A percentile compares a stretch with the other conserved stretches of the same genome.
phyloP scores from a whole-genome alignment of 495 filamentous ascomycete genomes.

The Neohortaea acidophila region DNA sequence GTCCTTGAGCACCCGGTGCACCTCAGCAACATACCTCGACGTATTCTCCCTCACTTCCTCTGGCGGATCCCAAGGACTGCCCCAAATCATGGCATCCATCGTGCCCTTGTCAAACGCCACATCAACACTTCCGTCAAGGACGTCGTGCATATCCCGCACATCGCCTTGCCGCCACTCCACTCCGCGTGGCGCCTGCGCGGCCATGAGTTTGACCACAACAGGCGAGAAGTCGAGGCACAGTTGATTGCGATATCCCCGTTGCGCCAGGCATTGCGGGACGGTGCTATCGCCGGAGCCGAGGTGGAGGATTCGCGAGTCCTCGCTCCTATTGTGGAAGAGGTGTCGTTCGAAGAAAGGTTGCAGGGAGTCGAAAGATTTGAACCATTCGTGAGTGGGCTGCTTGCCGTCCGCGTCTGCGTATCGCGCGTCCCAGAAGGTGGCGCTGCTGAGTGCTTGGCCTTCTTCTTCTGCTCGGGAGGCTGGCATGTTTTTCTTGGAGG shows the following conservation, averaged over 20 bases:
- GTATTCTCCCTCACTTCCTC: constrained; percentile 38
- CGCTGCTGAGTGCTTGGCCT: constrained; percentile 32
- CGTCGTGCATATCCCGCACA: constrained; percentile 29
- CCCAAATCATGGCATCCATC: constrained; percentile 46
- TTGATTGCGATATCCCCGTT: constrained; percentile 38
- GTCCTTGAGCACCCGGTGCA: constrained; percentile 38
- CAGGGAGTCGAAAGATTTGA: constrained; percentile 34
- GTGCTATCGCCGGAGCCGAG: constrained; percentile 45
- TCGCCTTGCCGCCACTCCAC: constrained; percentile 38
- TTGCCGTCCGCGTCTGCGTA: constrained; percentile 27
- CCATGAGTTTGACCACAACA: constrained; percentile 38
- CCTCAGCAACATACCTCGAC: constrained; percentile 37
- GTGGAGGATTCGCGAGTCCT: constrained; percentile 33
- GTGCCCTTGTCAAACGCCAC: constrained; percentile 49
- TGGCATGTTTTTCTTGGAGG: too few relatives aligned
- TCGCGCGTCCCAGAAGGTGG: constrained; percentile 39
- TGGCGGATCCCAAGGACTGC: constrained; percentile 42
- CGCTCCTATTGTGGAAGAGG: constrained; percentile 22
- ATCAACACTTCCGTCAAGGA: constrained; percentile 27
- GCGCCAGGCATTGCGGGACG: constrained; percentile 34
- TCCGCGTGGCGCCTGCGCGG: constrained; percentile 25
- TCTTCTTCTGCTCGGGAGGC: too few relatives aligned
- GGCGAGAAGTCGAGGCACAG: constrained; percentile 43
- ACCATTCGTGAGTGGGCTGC: constrained; percentile 36
- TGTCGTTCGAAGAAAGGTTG: constrained; percentile 33